phyloP scores from a whole-genome alignment of 1,284 basidiomycete species.

The Anthracocystis setariae region DNA sequence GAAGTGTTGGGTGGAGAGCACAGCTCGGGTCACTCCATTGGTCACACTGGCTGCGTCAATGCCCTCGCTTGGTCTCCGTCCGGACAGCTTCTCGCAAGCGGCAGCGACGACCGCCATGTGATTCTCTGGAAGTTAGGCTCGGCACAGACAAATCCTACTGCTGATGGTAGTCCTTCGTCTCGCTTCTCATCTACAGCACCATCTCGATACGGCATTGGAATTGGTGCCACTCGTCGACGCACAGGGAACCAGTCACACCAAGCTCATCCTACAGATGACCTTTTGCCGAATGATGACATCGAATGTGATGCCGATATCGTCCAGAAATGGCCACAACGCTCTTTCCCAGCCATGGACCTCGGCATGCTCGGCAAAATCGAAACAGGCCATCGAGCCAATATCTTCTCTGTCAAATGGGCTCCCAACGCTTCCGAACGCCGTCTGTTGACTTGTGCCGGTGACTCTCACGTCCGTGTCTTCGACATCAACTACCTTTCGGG shows the following conservation, averaged over 20 bases:
- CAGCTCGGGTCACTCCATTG: conserved; percentile 14
- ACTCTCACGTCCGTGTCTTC: conserved; percentile 82
- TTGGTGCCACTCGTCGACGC: conserved; percentile 3
- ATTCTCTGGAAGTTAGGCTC: conserved; percentile 76
- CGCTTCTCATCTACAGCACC: conserved; percentile 1
- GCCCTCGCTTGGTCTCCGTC: conserved; percentile 83
- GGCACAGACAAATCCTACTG: conserved; percentile 64
- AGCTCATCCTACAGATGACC: too few relatives aligned
- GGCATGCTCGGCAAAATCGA: conserved; percentile 37
- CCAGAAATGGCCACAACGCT: conserved; percentile 21
- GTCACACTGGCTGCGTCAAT: conserved; percentile 55
- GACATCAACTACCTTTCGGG: conserved; percentile 71
- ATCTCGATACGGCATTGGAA: conserved; percentile 3
- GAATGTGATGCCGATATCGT: conserved; percentile 14
- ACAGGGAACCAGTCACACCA: not conserved
- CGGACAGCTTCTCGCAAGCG: conserved; percentile 79
- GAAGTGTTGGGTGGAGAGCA: conserved; percentile 36
- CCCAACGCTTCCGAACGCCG: conserved; percentile 70
- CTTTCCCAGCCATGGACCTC: conserved; percentile 15
- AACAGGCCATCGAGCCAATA: conserved; percentile 78
- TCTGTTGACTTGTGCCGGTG: conserved; percentile 80
- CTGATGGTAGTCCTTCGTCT: not conserved
- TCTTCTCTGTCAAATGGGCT: conserved; percentile 86
- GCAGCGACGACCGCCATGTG: conserved; percentile 81
- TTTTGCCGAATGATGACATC: too few relatives aligned